Evolutionary conservation across 192 early-diverging fungal genomes (phyloP), one percentile per base, ranked within the genome.

Genomic region (Rhizoclosmatium sp.): DNA sequence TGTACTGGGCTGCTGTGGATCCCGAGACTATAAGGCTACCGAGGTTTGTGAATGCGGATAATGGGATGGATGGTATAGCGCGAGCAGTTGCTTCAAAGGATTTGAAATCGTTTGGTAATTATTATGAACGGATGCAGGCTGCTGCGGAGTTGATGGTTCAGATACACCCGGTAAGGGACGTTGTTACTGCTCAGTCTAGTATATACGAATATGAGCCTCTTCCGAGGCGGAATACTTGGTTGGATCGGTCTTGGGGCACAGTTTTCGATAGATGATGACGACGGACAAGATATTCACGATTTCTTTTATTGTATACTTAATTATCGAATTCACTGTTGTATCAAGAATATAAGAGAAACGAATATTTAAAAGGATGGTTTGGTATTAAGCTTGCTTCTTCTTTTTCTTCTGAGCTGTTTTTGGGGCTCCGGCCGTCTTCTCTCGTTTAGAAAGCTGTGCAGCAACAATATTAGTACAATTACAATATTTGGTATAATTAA

Each of bases 361-460:
- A 31, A 31, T 31, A n/a, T 58, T 58, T 16, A 58, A 58, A n/a
- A 0, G 56, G 21, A 0, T 23, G 10, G 10, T 65, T 65, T 23
- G 64, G 16, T 21, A 65, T n/a, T 64, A 75, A 7, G 61, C 58
- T 19, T 44, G 59, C 73, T 80, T 72, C 54, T 66, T 73, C 59
- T 80, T 80, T 62, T 80, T 80, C 47, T 80, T 80, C 16, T 23
- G 16, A 9, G 71, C 47, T 5, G 44, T 56, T 64, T 85, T 85
- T 23, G 67, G 41, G 4, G 67, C 78, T 31, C 80, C 78, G 9
- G 71, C 72, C 42, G 69, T 72, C 56, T 82, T 85, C 51, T 81
- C 83, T 47, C 80, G 64, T 39, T 76, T 76, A 0, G 80, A 81
- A 16, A 81, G 80, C 80, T 85, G 60, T 4, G 47, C 23, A 45